Conservation (phyloP, 2,329 filamentous ascomycete species). For the Juglanconis juglandina region DNA sequence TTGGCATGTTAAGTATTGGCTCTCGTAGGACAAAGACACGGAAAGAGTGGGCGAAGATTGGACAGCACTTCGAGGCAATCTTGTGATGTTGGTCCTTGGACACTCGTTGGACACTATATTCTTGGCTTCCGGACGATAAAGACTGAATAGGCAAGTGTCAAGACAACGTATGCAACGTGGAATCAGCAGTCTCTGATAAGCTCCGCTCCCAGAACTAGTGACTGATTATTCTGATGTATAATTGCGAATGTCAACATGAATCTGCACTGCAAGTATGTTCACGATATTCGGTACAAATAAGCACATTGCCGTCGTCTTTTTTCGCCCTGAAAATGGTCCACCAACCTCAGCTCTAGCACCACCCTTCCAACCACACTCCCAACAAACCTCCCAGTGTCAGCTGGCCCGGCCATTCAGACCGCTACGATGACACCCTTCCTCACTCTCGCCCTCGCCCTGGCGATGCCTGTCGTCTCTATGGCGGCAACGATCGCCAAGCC, state of each 20-base stretch:
- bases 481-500: slow-evolving; percentile 9
- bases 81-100: background rate
- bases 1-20: background rate
- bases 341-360: slow-evolving; percentile 1
- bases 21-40: background rate
- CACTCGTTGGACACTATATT: background rate
- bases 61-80: slow-evolving; percentile 3
- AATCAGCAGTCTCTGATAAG: background rate
- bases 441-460: slow-evolving; percentile 7
- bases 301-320: background rate
- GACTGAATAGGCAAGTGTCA: slow-evolving; percentile 12
- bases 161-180: background rate
- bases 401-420: slow-evolving; percentile 3
- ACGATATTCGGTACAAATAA: slow-evolving; percentile 1
- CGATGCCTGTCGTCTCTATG: slow-evolving; percentile 8
- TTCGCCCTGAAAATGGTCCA: background rate
- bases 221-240: background rate
- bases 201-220: background rate
- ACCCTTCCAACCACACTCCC: background rate
- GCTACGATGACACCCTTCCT: slow-evolving; percentile 15
- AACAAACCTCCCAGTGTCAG: background rate
- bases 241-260: background rate
- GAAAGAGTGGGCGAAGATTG: background rate
- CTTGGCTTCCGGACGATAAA: slow-evolving; percentile 8
- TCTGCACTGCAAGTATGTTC: background rate